Conservation (phyloP, 2,329 filamentous ascomycete species). For the Microdochium nivale region DNA sequence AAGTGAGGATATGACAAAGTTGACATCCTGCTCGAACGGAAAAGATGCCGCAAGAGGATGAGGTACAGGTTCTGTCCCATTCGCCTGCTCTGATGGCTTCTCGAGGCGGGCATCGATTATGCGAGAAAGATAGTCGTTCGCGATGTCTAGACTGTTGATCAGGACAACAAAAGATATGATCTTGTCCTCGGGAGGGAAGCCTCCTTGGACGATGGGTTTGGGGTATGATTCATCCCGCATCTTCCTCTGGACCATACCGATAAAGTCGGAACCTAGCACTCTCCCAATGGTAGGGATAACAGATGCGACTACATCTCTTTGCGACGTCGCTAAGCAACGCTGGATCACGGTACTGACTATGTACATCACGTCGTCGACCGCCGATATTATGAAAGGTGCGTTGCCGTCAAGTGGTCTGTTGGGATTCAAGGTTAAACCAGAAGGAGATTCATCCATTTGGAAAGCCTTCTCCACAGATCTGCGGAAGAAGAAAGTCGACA, state of each 20-base stretch:
- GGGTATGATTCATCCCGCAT: slow-evolving; percentile 97
- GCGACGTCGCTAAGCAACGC: slow-evolving; percentile 77
- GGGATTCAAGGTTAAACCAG: slow-evolving; percentile 68
- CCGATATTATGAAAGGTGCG: slow-evolving; percentile 85
- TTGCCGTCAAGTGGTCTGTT: slow-evolving; percentile 65
- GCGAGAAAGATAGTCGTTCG: slow-evolving; percentile 81
- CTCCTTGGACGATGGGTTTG: slow-evolving; percentile 67
- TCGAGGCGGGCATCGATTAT: slow-evolving; percentile 67
- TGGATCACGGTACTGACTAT: slow-evolving; percentile 91
- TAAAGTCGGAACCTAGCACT: slow-evolving; percentile 80
- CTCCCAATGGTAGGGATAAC: slow-evolving; percentile 72
- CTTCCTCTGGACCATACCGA: slow-evolving; percentile 94
- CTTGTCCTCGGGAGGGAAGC: slow-evolving; percentile 77
- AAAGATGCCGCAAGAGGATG: slow-evolving; percentile 57
- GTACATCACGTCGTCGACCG: slow-evolving; percentile 98
- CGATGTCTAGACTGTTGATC: slow-evolving; percentile 91
- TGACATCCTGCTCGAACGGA: slow-evolving; percentile 69
- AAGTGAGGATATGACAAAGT: slow-evolving; percentile 60
- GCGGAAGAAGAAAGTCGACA: slow-evolving; percentile 96
- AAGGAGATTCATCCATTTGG: slow-evolving; percentile 83
- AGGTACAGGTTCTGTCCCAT: slow-evolving; percentile 23
- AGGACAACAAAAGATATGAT: slow-evolving; percentile 85
- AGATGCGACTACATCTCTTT: slow-evolving; percentile 66
- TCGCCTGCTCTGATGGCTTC: slow-evolving; percentile 25
- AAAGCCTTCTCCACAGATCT: slow-evolving; percentile 96